A percentile compares a stretch with the other conserved stretches of the same genome.
Conservation (phyloP, 176 grass and related monocot species). For the Rhipidocladum racemiflorum region DNA sequence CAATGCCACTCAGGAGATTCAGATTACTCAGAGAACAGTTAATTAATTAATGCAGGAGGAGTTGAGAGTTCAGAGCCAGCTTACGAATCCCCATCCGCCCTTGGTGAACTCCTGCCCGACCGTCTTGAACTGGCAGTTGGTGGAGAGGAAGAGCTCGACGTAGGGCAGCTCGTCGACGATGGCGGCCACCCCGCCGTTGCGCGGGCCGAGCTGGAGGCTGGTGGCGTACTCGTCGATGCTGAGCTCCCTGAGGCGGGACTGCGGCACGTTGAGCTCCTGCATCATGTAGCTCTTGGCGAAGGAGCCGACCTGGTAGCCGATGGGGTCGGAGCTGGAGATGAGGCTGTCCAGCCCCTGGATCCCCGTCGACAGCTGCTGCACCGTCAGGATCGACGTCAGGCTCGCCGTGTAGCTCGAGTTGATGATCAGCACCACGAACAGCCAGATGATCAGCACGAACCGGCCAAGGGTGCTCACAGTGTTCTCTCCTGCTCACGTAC, state of each 20-base stretch:
- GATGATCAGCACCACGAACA: constrained; percentile 93
- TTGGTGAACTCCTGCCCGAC: constrained; percentile 93
- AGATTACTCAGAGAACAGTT: too few relatives aligned
- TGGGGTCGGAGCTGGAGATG: constrained; percentile 52
- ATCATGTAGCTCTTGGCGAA: constrained; percentile 84
- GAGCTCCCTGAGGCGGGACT: constrained; percentile 54
- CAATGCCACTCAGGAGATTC: background rate
- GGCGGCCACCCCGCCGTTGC: constrained; percentile 66
- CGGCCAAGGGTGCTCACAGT: constrained; percentile 77
- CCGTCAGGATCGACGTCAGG: constrained; percentile 91
- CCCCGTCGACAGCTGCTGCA: constrained; percentile 85
- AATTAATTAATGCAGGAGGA: too few relatives aligned
- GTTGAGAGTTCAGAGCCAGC: background rate
- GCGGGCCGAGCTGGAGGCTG: constrained; percentile 65
- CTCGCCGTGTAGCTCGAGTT: constrained; percentile 95
- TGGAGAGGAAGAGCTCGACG: constrained; percentile 79
- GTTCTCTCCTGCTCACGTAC: constrained; percentile 60
- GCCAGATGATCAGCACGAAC: constrained; percentile 83
- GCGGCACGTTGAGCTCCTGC: constrained; percentile 63
- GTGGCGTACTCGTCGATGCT: constrained; percentile 53
- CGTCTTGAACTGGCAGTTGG: constrained; percentile 75
- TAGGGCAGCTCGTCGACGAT: constrained; percentile 93
- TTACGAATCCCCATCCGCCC: constrained; percentile 96
- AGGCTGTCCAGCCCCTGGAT: constrained; percentile 76
- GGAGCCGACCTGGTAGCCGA: constrained; percentile 83